Percentiles rank a stretch among this genome's conserved stretches.
phyloP scores from a whole-genome alignment of 2,329 filamentous ascomycete species.

The Myriosclerotinia duriaeana region DNA sequence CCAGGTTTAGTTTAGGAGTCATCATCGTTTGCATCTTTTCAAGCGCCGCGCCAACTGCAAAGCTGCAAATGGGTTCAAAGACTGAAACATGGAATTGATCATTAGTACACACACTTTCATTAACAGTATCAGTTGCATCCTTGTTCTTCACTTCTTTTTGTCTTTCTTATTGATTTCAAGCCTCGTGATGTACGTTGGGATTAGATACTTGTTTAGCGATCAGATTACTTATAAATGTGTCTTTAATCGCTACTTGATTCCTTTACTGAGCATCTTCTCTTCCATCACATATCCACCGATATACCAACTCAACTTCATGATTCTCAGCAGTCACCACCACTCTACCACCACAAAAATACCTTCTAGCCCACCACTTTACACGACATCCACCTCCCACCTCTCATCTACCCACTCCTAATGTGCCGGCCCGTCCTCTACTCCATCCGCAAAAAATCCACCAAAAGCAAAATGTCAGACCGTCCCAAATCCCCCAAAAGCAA shows the following conservation, averaged over 20 bases:
- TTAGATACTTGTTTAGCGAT: not conserved
- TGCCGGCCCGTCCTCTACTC: constrained; percentile 10
- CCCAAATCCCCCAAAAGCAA: constrained; percentile 6
- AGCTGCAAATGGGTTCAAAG: not conserved
- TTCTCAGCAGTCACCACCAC: not conserved
- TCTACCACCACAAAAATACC: not conserved
- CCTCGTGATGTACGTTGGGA: not conserved
- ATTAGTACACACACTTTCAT: not conserved
- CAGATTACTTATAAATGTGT: not conserved
- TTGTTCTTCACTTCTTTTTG: constrained; percentile 4
- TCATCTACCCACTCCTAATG: not conserved
- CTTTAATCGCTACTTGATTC: not conserved
- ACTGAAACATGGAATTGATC: not conserved
- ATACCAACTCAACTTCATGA: constrained; percentile 3
- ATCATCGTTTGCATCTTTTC: not conserved
- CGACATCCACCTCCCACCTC: not conserved
- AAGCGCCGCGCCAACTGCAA: not conserved
- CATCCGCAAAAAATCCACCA: not conserved
- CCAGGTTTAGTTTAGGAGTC: not conserved
- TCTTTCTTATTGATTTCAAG: not conserved
- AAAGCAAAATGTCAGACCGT: not conserved
- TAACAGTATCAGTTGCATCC: not conserved
- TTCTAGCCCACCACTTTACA: not conserved
- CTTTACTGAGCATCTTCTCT: not conserved
- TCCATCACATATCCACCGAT: constrained; percentile 2